Evolutionary conservation across 2,329 filamentous ascomycete genomes (phyloP), one percentile per base, ranked within the genome.

Genomic region (Sclerotiophoma versabilis): DNA sequence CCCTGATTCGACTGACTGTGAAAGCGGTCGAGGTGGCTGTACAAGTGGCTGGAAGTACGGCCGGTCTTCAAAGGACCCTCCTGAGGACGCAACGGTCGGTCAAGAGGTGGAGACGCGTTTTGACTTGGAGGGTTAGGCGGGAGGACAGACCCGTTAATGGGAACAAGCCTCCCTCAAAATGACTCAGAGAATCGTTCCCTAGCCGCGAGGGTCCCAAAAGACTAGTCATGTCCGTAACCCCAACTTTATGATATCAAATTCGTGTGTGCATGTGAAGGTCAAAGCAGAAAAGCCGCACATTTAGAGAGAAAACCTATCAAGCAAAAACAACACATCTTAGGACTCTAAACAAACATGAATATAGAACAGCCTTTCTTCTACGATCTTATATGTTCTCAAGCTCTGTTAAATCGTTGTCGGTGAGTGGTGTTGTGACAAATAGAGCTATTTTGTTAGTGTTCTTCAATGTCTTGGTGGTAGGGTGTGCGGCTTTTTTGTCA

Each of bases 141-240:
- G 46, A 54, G 51, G 51, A 49, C 51, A 42, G 39, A 54, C 45
- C 51, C 51, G 45, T 29, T 22, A n/a, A 34, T 41, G 51, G 46
- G 34, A 49, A 11, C 5, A 37, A 20, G 4, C 11, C 17, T 8
- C 30, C 17, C 9, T 17, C 2, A 1, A 4, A 11, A 45, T 37
- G 33, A 54, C n/a, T 49, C 44, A 39, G 14, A 9, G 14, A 23
- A 22, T 32, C 14, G 38, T 50, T 15, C 14, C 19, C 42, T 23
- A 5, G 8, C 15, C 19, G 8, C 20, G 25, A 23, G n/a, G 17
- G n/a, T 22, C 19, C 17, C 27, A 19, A 29, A 15, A 3, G 3
- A 12, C 19, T 4, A 8, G 9, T 47, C 37, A 20, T 2, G 10
- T n/a, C 25, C 33, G 29, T 14, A 17, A 17, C 20, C 41, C 43